Conservation (phyloP, 2,329 filamentous ascomycete species). For the Scytalidium lignicola region DNA sequence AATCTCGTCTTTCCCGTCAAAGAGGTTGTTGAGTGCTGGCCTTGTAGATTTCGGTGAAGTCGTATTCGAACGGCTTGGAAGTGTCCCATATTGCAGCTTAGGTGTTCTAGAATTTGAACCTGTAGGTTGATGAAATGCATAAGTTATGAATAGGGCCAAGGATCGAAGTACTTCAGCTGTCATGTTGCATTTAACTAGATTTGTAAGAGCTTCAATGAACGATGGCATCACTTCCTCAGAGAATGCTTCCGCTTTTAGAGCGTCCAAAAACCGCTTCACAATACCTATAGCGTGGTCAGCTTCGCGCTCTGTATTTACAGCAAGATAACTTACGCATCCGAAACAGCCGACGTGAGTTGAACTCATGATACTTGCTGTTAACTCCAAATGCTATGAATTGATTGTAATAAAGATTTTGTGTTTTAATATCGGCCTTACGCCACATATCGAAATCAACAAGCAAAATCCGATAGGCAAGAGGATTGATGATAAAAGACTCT, state of each 20-base stretch:
- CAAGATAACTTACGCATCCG: conserved; percentile 70
- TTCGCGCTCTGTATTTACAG: conserved; percentile 11
- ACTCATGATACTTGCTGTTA: conserved; percentile 87
- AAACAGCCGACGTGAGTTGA: conserved; percentile 81
- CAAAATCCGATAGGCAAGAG: conserved; percentile 85
- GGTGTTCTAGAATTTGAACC: conserved; percentile 47
- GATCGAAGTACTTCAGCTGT: conserved; percentile 82
- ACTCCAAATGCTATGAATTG: conserved; percentile 86
- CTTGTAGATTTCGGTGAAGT: conserved; percentile 19
- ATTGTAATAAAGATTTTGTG: conserved; percentile 85
- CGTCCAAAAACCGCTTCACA: conserved; percentile 83
- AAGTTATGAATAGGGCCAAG: conserved; percentile 88
- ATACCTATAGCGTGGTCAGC: conserved; percentile 54
- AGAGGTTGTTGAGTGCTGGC: conserved; percentile 20
- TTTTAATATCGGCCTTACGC: conserved; percentile 70
- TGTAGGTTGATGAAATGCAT: conserved; percentile 65
- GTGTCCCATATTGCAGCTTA: conserved; percentile 39
- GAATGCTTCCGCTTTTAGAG: conserved; percentile 79
- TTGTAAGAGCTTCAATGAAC: conserved; percentile 74
- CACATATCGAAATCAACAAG: conserved; percentile 92
- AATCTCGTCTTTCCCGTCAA: conserved; percentile 26
- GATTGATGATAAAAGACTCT: conserved; percentile 92
- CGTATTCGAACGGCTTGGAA: conserved; percentile 31
- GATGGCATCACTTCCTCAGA: conserved; percentile 65
- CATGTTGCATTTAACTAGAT: conserved; percentile 73